Conservation (phyloP, 495 filamentous ascomycete genomes). For the Podospora bellae-mahoneyi region DNA sequence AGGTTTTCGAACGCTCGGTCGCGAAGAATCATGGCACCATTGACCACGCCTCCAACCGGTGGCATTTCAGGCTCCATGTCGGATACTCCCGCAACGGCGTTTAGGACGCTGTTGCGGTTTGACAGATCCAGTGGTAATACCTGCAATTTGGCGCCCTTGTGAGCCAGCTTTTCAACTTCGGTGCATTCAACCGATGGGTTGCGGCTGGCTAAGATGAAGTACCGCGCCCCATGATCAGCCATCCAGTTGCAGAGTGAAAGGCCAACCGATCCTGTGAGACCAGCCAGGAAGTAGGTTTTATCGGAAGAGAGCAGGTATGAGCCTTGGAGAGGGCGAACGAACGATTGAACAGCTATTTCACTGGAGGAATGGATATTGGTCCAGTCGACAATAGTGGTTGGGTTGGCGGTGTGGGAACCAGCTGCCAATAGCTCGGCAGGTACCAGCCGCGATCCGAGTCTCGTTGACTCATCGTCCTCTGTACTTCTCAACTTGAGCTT, state of each 20-base stretch:
- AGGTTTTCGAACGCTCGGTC: slow-evolving; percentile 15
- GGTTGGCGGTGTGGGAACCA: background rate
- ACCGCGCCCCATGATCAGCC: background rate
- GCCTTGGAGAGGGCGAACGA: background rate
- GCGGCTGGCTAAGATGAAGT: background rate
- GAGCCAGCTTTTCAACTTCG: background rate
- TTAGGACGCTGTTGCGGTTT: background rate
- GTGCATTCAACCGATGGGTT: background rate
- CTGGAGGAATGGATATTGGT: background rate
- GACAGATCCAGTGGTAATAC: background rate
- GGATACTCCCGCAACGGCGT: background rate
- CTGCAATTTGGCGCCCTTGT: background rate
- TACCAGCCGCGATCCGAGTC: background rate
- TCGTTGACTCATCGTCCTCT: background rate
- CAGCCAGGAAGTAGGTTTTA: slow-evolving; percentile 1
- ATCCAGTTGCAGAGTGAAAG: background rate
- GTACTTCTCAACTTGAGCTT: too few species aligned
- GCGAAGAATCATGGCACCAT: slow-evolving; percentile 23
- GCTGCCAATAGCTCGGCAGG: background rate
- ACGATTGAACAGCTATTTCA: background rate
- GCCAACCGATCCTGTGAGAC: background rate
- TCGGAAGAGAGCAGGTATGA: background rate
- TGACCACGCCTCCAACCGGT: slow-evolving; percentile 18
- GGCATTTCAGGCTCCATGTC: slow-evolving; percentile 12
- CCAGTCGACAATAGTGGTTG: background rate